Base-by-base conservation (phyloP, 805 yeast species). In the Candida railenensis region DNA sequence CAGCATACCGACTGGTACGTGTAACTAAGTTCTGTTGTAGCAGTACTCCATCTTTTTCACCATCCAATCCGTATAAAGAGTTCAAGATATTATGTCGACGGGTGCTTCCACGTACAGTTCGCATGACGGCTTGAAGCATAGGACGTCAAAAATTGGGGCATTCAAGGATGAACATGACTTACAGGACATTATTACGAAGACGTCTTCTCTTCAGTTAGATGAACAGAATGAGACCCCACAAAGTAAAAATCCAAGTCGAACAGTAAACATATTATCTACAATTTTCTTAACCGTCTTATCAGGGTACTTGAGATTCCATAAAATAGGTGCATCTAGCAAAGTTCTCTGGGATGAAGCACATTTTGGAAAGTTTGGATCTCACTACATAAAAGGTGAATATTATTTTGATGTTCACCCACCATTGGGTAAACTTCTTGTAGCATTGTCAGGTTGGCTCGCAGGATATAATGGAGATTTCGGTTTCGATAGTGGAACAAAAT, bases 341-440 rank as follows among this genome's bases (percentile, higher is more conserved):
- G 97, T 94, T 25, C 94, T 94, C 20, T 91, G 97, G 97, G 97
- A 90, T 69, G 97, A 90, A 64, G 97, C 97, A 36, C 97, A 91
- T 71, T 92, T 92, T 66, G 99, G 97, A 43, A 94, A 92, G 65
- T 92, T 92, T 64, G 98, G 97, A 28, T 85, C 96, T 11, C 85
- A 89, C 64, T 92, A 92, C 66, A 73, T 92, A 51, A 83, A 73
- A 54, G 94, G 89, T 55, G 96, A 89, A 58, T 89, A 87, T 63
- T 92, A 91, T 66, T 95, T 89, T 63, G 99, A 92, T 67, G 97
- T 92, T 30, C 99, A 92, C 67, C 99, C 99, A 42, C 99, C 99
- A 1, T 73, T 92, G 57, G 98, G 97, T 19, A 92, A 92, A 67
- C 85, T 92, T 86, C 76, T 94, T 49, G 88, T 89, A 48, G 98